Evolutionary conservation across 2,329 filamentous ascomycete genomes (phyloP), one percentile per base, ranked within the genome.

Genomic region (Xylaria multiplex): DNA sequence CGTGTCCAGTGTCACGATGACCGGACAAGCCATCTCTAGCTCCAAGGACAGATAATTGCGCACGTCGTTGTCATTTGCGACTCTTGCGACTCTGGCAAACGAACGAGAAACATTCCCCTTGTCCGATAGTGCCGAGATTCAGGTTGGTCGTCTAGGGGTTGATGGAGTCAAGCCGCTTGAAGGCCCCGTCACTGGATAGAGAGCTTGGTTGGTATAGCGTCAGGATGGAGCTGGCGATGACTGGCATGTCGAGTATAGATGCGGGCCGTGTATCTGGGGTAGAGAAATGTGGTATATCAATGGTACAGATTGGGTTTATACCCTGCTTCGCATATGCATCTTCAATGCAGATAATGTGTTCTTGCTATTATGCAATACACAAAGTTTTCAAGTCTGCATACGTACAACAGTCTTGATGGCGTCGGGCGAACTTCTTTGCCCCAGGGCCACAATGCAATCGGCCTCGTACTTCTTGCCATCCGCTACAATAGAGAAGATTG

Each of bases 1-100:
- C 1, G 87, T 84, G 63, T 89, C 86, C 2, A 88, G 81, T 43
- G 90, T 84, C 5, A 89, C 79, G 3, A 90, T 79, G 4, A 81
- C 74, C 0, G 86, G 81, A 0, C 83, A 81, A 35, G 79, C 78
- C 4, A 76, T 73, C 0, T 81, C 78, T 9, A 73, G 14, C n/a
- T 46, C 66, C 3, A 66, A 65, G 64, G 79, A 79, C 0, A 69
- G 64, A 16, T 71, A 68, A 53, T 80, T 80, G 16, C 71, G 67
- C 0, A 69, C 70, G 6, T 65, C 68, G 3, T 19, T 19, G 19
- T 19, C 19, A 19, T 19, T 19, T 19, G 19, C 19, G 19, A 19
- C 19, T 19, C 19, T 19, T 19, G 19, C 19, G 19, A 19, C 19
- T 3, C 27, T 5, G 27, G 27, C 27, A 76, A 0, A 73, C 76